Conservation (phyloP, 805 yeast genomes). For the Nakazawaea molendinolei region DNA sequence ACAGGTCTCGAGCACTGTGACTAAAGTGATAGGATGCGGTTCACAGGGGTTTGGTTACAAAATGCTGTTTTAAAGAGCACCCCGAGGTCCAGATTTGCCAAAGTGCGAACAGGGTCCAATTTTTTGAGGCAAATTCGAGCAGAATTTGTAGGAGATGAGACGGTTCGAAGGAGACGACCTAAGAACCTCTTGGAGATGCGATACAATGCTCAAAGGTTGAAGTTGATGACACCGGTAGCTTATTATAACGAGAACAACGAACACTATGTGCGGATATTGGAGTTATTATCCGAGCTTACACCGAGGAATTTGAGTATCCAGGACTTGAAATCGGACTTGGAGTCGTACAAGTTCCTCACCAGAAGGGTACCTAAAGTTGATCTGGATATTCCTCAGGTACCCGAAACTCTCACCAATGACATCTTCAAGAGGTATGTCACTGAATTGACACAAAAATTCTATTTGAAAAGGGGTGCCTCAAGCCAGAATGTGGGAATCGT, state of each 20-base stretch:
- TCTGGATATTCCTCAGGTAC: conserved; percentile 4
- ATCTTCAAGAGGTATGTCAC: conserved; percentile 7
- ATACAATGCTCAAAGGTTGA: conserved; percentile 5
- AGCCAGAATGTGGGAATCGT: conserved; percentile 10
- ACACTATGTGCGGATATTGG: background rate
- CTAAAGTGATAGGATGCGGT: too few species aligned
- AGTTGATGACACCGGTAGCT: background rate
- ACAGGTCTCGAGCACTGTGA: background rate
- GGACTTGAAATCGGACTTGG: background rate
- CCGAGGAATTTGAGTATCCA: background rate
- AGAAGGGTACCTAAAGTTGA: background rate
- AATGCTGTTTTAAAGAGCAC: too few species aligned
- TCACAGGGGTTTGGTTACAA: too few species aligned
- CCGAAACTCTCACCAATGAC: conserved; percentile 1
- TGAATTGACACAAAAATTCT: conserved; percentile 3
- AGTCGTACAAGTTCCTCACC: background rate
- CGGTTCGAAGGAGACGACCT: background rate
- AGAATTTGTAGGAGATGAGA: background rate
- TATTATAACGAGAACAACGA: conserved; percentile 2
- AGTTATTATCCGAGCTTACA: background rate
- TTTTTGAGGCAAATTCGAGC: conserved; percentile 6
- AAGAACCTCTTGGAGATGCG: conserved; percentile 1
- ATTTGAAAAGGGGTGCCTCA: conserved; percentile 26
- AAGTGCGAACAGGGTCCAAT: conserved; percentile 7
- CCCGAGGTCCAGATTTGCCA: too few species aligned